Evolutionary conservation across 768 basidiomycete species (phyloP).

Genomic region (Chiua virens): DNA sequence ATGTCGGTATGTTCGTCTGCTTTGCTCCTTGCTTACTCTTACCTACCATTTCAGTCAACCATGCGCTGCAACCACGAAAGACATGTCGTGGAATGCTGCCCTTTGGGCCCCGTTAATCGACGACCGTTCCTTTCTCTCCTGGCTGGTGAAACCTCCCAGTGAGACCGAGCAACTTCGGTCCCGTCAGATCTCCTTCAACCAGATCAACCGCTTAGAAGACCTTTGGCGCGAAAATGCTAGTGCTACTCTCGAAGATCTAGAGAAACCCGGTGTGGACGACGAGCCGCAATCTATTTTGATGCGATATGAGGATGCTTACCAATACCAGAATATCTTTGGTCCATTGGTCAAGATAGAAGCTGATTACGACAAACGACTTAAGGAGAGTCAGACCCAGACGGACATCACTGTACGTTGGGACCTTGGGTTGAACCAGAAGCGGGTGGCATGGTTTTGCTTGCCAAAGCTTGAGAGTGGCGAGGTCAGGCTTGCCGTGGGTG

Average conservation of each 20-base stretch:
- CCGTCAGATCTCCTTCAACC: slow-evolving; percentile 93
- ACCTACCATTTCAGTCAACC: slow-evolving; percentile 67
- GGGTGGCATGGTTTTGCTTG: slow-evolving; percentile 96
- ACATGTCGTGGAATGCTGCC: slow-evolving; percentile 97
- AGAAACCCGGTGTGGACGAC: slow-evolving; percentile 96
- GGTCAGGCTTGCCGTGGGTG: slow-evolving; percentile 94
- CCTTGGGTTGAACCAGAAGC: slow-evolving; percentile 95
- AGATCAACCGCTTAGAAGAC: slow-evolving; percentile 97
- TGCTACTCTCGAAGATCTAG: slow-evolving; percentile 94
- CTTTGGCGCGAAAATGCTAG: slow-evolving; percentile 95
- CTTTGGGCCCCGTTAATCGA: slow-evolving; percentile 99
- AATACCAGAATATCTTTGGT: slow-evolving; percentile 99
- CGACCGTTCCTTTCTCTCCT: slow-evolving; percentile 97
- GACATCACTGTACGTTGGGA: slow-evolving; percentile 98
- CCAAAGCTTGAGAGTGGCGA: slow-evolving; percentile 99
- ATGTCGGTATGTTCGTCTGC: slow-evolving; percentile 67
- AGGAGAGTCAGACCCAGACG: slow-evolving; percentile 98
- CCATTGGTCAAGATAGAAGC: slow-evolving; percentile 99
- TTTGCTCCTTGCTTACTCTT: neutral
- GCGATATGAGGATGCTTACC: slow-evolving; percentile 97
- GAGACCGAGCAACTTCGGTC: slow-evolving; percentile 96
- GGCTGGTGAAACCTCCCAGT: slow-evolving; percentile 96
- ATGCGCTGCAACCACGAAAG: slow-evolving; percentile 94
- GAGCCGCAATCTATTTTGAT: slow-evolving; percentile 91
- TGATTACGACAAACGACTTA: slow-evolving; percentile 96